Evolutionary conservation across 345 rosid genomes (phyloP).

Genomic region (Leavenworthia alabamica): DNA sequence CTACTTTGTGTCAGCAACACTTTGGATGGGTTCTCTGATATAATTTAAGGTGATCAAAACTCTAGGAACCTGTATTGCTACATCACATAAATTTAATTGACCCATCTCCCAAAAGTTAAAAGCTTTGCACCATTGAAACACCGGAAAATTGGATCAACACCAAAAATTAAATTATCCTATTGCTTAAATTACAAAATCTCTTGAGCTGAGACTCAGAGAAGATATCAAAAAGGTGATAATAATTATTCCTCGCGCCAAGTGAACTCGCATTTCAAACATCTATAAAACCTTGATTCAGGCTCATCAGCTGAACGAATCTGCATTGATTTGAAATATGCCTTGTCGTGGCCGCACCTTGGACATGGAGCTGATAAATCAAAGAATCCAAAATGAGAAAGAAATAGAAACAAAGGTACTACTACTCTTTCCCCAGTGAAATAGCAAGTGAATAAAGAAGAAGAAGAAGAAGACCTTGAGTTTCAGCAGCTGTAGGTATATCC

Average conservation of each 20-base stretch:
- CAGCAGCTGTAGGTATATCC: conserved; percentile 19
- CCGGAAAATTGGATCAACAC: background rate
- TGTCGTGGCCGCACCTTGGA: conserved; percentile 26
- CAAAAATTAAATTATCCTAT: background rate
- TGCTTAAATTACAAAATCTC: background rate
- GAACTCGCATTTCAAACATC: conserved; percentile 25
- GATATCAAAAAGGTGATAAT: too few relatives aligned
- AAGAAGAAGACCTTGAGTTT: conserved; percentile 22
- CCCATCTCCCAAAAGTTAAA: background rate
- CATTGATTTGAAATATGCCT: conserved; percentile 28
- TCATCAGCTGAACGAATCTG: conserved; percentile 38
- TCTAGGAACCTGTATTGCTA: too few relatives aligned
- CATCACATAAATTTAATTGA: background rate
- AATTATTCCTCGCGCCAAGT: conserved; percentile 35
- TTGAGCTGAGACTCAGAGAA: background rate
- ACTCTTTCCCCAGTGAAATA: too few relatives aligned
- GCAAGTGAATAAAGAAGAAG: background rate
- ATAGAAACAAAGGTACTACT: too few relatives aligned
- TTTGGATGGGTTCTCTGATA: too few relatives aligned
- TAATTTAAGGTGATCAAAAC: too few relatives aligned
- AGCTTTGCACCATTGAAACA: too few relatives aligned
- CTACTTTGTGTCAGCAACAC: too few relatives aligned
- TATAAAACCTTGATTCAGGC: conserved; percentile 30
- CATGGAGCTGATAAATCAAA: conserved; percentile 18
- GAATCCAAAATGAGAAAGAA: background rate